Evolutionary conservation across 805 yeast species (phyloP), one percentile per base, ranked within the genome.

Genomic region (Nakazawaea siamensis): DNA sequence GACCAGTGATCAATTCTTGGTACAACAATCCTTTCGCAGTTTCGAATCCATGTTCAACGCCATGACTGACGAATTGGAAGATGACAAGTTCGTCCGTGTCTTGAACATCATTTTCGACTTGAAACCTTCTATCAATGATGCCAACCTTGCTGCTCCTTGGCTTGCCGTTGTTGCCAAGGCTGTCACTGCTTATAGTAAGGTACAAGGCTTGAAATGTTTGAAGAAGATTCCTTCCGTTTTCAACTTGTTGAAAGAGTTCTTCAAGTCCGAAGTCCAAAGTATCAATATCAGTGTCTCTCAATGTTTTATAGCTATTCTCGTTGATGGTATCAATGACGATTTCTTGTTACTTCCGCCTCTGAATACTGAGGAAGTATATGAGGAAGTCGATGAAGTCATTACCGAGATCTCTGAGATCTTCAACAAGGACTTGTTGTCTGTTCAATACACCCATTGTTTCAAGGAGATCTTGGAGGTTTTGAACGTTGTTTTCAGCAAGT

Each of bases 101-200:
- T 60, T 86, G 40, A 74, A 80, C 46, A 71, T 83, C 29, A 74
- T 92, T 29, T 72, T 84, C 46, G 82, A 81, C 41, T 66, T 88
- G 50, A 79, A 77, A 45, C 98, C 98, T 4, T 68, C 95, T 1
- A 54, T 72, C 16, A 81, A 79, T 46, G 97, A 92, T 51, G 67
- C 80, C 20, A 88, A 86, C 54, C 68, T 92, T 45, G 86, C 90
- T 2, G 95, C 94, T 11, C 73, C 96, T 10, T 92, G 98, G 98
- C 69, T 87, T 31, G 92, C 94, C 3, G 88, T 84, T 20, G 70
- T 84, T 20, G 87, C 94, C 8, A 84, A 83, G 49, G 88, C 85
- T 37, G 59, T 68, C 27, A 56, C 68, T 2, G 60, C 76, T 1
- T 71, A 69, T 41, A 55, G 75, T 3, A 51, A 51, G n/a, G 18